phyloP scores from a whole-genome alignment of 164 flowering plant genomes.

The Tinospora cordifolia region DNA sequence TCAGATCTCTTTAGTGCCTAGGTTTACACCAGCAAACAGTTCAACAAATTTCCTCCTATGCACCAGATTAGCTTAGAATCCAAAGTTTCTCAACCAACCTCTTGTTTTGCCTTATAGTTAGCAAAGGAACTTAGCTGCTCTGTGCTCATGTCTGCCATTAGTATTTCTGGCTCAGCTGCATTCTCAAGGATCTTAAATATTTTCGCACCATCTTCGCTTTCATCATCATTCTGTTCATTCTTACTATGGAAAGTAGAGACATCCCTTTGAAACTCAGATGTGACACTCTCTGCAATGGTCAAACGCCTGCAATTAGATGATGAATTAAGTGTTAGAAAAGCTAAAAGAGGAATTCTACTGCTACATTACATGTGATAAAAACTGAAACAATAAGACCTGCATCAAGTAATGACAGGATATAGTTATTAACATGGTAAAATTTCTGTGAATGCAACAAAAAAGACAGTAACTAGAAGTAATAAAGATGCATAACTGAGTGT shows the following conservation, averaged over 20 bases:
- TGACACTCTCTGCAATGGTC: slow-evolving; percentile 53
- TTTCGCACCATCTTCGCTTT: slow-evolving; percentile 76
- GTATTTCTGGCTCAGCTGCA: slow-evolving; percentile 81
- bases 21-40: slow-evolving; percentile 9
- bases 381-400: background rate
- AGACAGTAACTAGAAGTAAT: too few relatives aligned
- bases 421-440: too few relatives aligned
- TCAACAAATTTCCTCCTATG: slow-evolving; percentile 6
- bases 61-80: slow-evolving; percentile 7
- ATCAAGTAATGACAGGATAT: background rate
- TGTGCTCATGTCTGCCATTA: slow-evolving; percentile 88
- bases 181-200: slow-evolving; percentile 64
- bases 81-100: slow-evolving; percentile 37
- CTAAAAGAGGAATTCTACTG: background rate
- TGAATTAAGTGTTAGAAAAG: background rate
- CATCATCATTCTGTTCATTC: slow-evolving; percentile 46
- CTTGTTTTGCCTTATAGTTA: slow-evolving; percentile 59
- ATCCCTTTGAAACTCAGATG: slow-evolving; percentile 49
- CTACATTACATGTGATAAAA: background rate
- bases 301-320: slow-evolving; percentile 49
- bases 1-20: slow-evolving; percentile 60
- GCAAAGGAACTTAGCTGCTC: slow-evolving; percentile 64
- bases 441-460: too few relatives aligned
- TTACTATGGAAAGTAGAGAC: slow-evolving; percentile 15
- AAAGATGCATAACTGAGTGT: too few relatives aligned